These are phyloP conservation scores for Pythium aristosporum DNA, from an alignment of 352 stramenopile genomes.

Conservation along the genomic window DNA sequence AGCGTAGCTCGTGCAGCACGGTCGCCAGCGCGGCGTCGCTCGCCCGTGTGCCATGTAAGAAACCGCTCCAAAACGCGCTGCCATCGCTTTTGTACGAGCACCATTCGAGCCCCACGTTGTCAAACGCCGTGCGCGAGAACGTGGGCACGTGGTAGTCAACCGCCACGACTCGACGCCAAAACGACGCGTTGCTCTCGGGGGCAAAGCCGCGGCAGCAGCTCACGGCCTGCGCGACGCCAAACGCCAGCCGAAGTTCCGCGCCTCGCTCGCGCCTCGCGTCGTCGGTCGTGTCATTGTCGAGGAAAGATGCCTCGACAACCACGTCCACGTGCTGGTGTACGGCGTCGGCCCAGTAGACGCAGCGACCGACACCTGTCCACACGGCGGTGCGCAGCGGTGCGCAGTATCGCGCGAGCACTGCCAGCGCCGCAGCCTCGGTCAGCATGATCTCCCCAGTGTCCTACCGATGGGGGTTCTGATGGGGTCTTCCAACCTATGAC, in stretches of 20 bases:
- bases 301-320: neutral
- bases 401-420: neutral
- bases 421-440: neutral
- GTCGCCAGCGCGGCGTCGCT: neutral
- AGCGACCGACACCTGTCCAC: neutral
- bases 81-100: neutral
- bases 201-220: slow-evolving; percentile 5
- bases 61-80: neutral
- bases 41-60: neutral
- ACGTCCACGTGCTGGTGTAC: neutral
- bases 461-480: no score
- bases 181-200: neutral
- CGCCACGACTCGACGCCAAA: neutral
- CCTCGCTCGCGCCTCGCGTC: neutral
- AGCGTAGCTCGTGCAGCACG: neutral
- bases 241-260: neutral
- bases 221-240: slow-evolving; percentile 5
- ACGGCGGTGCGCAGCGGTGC: neutral
- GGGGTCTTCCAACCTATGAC: no score
- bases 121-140: neutral
- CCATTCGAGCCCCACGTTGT: neutral
- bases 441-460: neutral
- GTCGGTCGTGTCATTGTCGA: neutral
- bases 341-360: neutral
- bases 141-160: neutral